Evolutionary conservation across 106 monocot genomes (phyloP).

Genomic region (Dactylorhiza incarnata): DNA sequence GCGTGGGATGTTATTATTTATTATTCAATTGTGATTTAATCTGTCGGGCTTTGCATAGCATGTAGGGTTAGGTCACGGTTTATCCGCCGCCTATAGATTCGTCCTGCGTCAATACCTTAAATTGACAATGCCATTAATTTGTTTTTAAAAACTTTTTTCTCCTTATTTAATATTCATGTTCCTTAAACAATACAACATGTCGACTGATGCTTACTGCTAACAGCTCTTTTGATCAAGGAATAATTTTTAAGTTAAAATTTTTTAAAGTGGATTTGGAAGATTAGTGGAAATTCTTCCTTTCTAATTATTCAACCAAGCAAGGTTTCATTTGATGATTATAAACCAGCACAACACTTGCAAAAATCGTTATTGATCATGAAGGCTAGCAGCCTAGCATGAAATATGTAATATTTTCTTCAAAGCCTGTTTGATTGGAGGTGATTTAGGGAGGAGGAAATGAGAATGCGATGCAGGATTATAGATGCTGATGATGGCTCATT

Average conservation of each 20-base stretch:
- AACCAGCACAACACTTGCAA: not conserved
- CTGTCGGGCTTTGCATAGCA: too few species aligned
- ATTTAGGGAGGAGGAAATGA: slow-evolving; percentile 2
- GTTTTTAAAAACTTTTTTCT: not conserved
- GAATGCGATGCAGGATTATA: not conserved
- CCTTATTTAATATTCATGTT: not conserved
- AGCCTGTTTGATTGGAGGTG: not conserved
- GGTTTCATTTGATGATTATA: not conserved
- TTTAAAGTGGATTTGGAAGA: not conserved
- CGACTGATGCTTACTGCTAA: not conserved
- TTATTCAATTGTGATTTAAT: too few species aligned
- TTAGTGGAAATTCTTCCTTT: not conserved
- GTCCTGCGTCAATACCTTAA: too few species aligned
- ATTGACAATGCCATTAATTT: not conserved
- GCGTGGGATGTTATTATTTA: too few species aligned
- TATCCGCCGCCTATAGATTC: too few species aligned
- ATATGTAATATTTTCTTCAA: not conserved
- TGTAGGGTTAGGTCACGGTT: too few species aligned
- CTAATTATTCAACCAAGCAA: not conserved
- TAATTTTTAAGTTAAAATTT: too few species aligned
- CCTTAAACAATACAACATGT: not conserved
- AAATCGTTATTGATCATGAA: not conserved
- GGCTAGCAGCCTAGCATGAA: not conserved
- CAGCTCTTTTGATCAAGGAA: too few species aligned
- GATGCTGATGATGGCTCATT: not conserved